Base-by-base conservation (phyloP, 805 yeast genomes). In the Wickerhamomyces tratensis region DNA sequence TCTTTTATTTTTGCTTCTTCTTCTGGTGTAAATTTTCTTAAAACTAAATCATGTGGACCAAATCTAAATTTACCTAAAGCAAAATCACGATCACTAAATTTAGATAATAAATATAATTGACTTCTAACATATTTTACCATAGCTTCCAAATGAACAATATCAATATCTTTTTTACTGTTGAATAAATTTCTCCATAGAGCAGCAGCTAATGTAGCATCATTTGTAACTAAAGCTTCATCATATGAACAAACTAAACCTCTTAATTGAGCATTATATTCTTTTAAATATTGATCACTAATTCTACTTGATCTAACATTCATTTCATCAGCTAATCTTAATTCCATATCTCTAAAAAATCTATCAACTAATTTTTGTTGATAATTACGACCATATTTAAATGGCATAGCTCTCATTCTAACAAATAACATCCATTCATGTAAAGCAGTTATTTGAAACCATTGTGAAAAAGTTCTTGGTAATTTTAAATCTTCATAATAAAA, bases 321-420 rank as follows among this genome's bases (percentile, higher is more conserved):
- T 59, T 89, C 97, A 50, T 83, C 86, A 44, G 82, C 76, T 62
- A 93, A 71, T 58, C 95, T 78, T 55, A 76, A 67, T 61, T 93
- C 98, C 64, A 93, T 83, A 59, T 93, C 98, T 48, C 79, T 76
- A 67, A 93, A 93, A 38, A 86, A 77, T 49, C 94, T 73, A 61
- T 94, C 96, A 30, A 89, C 85, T 35, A 93, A 64, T 58, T 87
- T 87, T 63, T 89, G 96, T 62, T 93, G 96, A 63, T 89, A 93
- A 57, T 82, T 83, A 52, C 77, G 77, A 36, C 96, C 94, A 58
- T 86, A 80, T 54, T 86, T 82, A 59, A 82, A 82, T 0, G 98
- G 98, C 83, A 93, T 73, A 9, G 94, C 94, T 61, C 99, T 79
- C 96, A 93, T 89, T 58, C 98, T 80, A 14, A 86, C 95, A 50